Evolutionary conservation across 768 basidiomycete species (phyloP), one percentile per base, ranked within the genome.

Genomic region (Xanthoconium stramineum): DNA sequence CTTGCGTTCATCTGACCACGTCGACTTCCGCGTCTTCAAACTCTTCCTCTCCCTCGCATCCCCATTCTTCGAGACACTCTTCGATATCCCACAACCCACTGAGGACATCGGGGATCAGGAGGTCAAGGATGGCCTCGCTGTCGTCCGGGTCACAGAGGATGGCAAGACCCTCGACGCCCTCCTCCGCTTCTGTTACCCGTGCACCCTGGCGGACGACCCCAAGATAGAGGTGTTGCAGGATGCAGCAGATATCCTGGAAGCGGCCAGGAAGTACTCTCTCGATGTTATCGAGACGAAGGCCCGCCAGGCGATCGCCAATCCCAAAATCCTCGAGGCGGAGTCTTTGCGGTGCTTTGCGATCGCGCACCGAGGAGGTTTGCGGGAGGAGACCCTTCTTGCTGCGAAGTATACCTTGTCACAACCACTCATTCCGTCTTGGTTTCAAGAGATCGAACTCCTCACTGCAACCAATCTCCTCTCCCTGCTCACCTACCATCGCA

Each of bases 41-140:
- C 43, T 44, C 43, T 44, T 44, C 28, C 43, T 44, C 6, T 44
- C 43, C 5, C 43, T 29, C 43, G 43, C 28, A 29, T 44, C 43
- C 13, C 43, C 43, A 44, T 44, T 44, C 28, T 44, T 44, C 14
- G 43, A 44, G 10, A 44, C 43, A 24, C 24, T 44, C 24, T 71
- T 75, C 50, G 43, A 58, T 24, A 53, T 74, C 8, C 69, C 69
- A 14, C 67, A 74, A 36, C 56, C 69, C 6, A 13, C 44, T 10
- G 36, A 57, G 39, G 60, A 11, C 14, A 45, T 6, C 5, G 49
- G 9, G 5, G 33, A 35, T 20, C 40, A 42, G 40, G 40, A 42
- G 11, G 40, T 42, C 40, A 20, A 12, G 20, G 48, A 38, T 30
- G 48, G 48, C 1, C 49, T 50, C 10, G 28, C 17, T 9, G 49